These are phyloP conservation scores for Pichia occidentalis DNA, from an alignment of 805 yeast species.

Conservation along the genomic window DNA sequence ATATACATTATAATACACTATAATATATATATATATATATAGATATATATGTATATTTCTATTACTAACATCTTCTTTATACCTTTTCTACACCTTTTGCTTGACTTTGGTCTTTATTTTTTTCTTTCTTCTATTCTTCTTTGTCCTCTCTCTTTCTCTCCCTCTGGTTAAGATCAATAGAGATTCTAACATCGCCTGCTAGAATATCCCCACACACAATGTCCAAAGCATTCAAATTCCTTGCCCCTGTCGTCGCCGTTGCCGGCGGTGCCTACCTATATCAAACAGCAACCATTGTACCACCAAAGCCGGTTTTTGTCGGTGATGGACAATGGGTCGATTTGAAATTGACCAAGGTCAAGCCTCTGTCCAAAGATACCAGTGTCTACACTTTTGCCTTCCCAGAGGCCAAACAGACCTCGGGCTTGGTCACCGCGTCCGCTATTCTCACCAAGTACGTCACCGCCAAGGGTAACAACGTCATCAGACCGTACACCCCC, in stretches of 20 bases:
- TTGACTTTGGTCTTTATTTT: not conserved
- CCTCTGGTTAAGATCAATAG: too few relatives aligned
- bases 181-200: too few relatives aligned
- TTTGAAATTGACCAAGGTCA: conserved; percentile 44
- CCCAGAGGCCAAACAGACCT: conserved; percentile 54
- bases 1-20: too few relatives aligned
- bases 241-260: conserved; percentile 30
- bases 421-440: conserved; percentile 78
- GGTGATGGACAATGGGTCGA: conserved; percentile 70
- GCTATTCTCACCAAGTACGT: conserved; percentile 74
- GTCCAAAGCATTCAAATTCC: conserved; percentile 14
- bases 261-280: conserved; percentile 37
- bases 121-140: not conserved
- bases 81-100: too few relatives aligned
- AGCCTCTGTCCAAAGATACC: conserved; percentile 54
- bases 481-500: conserved; percentile 89
- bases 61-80: too few relatives aligned
- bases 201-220: conserved; percentile 2
- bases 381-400: conserved; percentile 66
- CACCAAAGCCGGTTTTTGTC: conserved; percentile 37
- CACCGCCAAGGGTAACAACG: conserved; percentile 78
- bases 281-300: conserved; percentile 24
- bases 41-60: too few relatives aligned
- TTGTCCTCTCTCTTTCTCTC: not conserved
- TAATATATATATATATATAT: too few relatives aligned